phyloP scores from a whole-genome alignment of 108 stramenopile species.

The Cyclotella kingstonii region DNA sequence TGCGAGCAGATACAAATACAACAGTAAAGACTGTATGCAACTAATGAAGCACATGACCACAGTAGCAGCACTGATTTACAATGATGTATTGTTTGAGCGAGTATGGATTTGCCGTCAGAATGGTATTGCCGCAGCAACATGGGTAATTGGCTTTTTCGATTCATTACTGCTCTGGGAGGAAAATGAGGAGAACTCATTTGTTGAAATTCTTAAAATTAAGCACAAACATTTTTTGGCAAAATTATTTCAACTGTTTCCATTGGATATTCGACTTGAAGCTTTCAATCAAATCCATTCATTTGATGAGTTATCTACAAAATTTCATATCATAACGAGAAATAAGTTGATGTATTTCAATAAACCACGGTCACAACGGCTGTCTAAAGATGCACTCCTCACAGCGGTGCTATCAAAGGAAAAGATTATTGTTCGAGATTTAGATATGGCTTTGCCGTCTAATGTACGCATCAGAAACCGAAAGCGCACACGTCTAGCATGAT shows the following conservation, averaged over 20 bases:
- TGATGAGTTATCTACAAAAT: slow-evolving; percentile 1
- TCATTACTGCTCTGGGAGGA: slow-evolving; percentile 56
- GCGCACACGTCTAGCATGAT: slow-evolving; percentile 10
- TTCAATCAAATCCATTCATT: slow-evolving; percentile 3
- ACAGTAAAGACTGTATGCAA: slow-evolving; percentile 48
- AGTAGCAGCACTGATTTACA: slow-evolving; percentile 32
- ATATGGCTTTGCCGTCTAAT: slow-evolving; percentile 35
- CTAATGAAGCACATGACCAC: slow-evolving; percentile 58
- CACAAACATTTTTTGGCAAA: slow-evolving; percentile 51
- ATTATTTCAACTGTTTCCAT: slow-evolving; percentile 29
- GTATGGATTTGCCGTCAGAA: slow-evolving; percentile 37
- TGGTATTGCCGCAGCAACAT: slow-evolving; percentile 42
- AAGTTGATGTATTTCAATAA: slow-evolving; percentile 26
- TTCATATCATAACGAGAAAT: slow-evolving; percentile 13
- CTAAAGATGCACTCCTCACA: slow-evolving; percentile 17
- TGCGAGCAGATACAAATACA: slow-evolving; percentile 47
- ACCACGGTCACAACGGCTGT: slow-evolving; percentile 39
- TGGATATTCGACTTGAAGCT: slow-evolving; percentile 40
- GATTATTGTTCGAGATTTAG: slow-evolving; percentile 43
- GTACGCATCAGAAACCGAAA: slow-evolving; percentile 15
- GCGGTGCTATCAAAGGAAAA: slow-evolving; percentile 34
- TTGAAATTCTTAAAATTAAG: slow-evolving; percentile 40
- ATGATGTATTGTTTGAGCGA: slow-evolving; percentile 48
- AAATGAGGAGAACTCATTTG: slow-evolving; percentile 37
- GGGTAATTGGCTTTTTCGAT: slow-evolving; percentile 54